Percentiles rank a stretch among this genome's conserved stretches.
These are phyloP conservation scores for Suillus subaureus DNA, from an alignment of 768 basidiomycete genomes.

Conservation along the genomic window DNA sequence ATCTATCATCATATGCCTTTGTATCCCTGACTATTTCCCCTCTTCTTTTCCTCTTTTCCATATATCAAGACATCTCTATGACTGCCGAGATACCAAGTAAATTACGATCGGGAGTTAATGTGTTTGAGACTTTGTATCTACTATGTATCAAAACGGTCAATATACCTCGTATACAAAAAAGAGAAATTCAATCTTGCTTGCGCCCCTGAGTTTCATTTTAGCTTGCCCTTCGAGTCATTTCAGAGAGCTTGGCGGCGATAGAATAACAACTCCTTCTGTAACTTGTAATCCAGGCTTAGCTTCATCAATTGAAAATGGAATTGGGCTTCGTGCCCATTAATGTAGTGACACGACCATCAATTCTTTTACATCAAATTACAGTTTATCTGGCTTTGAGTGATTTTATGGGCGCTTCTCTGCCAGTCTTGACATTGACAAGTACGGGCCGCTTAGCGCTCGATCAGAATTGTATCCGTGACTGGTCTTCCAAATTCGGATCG, in stretches of 20 bases:
- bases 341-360: no score
- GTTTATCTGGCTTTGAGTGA: not conserved
- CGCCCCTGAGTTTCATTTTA: not conserved
- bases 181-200: not conserved
- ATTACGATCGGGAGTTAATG: conserved; percentile 29
- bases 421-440: not conserved
- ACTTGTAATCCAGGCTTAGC: no score
- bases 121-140: conserved; percentile 32
- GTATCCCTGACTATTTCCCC: conserved; percentile 29
- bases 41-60: conserved; percentile 6
- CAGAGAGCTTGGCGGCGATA: not conserved
- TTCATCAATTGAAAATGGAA: no score
- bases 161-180: not conserved
- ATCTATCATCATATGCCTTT: conserved; percentile 24
- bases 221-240: not conserved
- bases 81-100: conserved; percentile 31
- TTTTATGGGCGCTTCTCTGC: not conserved
- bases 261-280: no score
- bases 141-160: conserved; percentile 7
- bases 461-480: no score
- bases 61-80: conserved; percentile 20
- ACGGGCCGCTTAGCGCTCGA: no score
- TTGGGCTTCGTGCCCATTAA: no score
- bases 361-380: no score
- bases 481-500: no score